phyloP scores from a whole-genome alignment of 169 alveolate species.

The Sarcocystis neurona region DNA sequence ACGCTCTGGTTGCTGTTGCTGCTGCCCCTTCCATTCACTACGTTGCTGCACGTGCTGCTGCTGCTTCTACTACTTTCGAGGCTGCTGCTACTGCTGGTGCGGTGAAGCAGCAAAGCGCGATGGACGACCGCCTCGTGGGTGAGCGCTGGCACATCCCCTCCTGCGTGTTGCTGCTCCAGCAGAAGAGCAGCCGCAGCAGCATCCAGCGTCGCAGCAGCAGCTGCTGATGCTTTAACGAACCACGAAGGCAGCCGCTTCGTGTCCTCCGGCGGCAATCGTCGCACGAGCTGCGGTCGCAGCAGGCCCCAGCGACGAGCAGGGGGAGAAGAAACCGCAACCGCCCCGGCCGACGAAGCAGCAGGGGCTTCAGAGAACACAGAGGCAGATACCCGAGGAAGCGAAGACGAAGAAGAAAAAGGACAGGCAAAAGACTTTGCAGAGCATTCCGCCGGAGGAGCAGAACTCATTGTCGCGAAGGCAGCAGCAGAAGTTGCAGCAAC shows the following conservation, averaged over 20 bases:
- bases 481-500: too few relatives aligned
- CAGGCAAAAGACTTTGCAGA: not conserved
- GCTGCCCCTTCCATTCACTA: too few relatives aligned
- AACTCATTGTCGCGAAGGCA: too few relatives aligned
- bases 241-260: slow-evolving; percentile 35
- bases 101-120: not conserved
- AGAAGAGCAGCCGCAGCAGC: slow-evolving; percentile 31
- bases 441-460: not conserved
- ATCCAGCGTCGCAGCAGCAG: slow-evolving; percentile 51
- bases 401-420: too few relatives aligned
- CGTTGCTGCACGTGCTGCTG: too few relatives aligned
- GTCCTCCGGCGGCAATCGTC: slow-evolving; percentile 39
- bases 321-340: not conserved
- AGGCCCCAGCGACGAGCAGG: not conserved
- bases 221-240: slow-evolving; percentile 35
- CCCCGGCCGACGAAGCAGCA: too few relatives aligned
- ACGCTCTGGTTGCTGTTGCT: too few relatives aligned
- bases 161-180: too few relatives aligned
- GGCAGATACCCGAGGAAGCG: too few relatives aligned
- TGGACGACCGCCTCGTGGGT: not conserved
- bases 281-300: slow-evolving; percentile 40
- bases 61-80: too few relatives aligned
- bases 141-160: not conserved
- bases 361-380: too few relatives aligned
- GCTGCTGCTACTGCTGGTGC: too few relatives aligned